Evolutionary conservation across 1,139 yeast genomes (phyloP), one percentile per base, ranked within the genome.

Genomic region (Yamadazyma spencermartinsiae): DNA sequence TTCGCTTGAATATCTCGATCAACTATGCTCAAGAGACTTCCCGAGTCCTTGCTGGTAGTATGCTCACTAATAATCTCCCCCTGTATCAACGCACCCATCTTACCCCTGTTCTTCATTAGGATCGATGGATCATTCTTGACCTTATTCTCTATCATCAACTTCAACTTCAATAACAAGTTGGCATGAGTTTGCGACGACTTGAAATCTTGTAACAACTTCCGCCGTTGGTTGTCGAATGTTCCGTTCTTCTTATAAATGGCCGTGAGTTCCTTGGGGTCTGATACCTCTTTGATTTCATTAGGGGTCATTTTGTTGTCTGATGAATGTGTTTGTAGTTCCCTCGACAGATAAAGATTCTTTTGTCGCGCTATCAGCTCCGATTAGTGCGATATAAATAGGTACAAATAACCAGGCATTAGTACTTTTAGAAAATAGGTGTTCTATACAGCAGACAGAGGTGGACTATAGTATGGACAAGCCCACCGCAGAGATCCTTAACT

Each of bases 1-100:
- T 69, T 70, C 35, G 69, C 76, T 38, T 68, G 73, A 25, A 72
- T 71, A 49, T 70, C 76, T 41, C 65, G 65, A 42, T 72, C 76
- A 11, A 72, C 76, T 12, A 72, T 70, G 37, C 66, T 60, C 27
- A 70, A 51, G 21, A 63, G 46, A 23, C 56, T 49, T 23, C 39
- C 40, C 5, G 39, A 17, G 23, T 41, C 44, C 8, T 41, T 36
- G 4, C n/a, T n/a, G n/a, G 39, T 35, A 30, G 42, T 36, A 36
- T 45, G 50, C 20, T 56, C 58, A 42, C 59, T 64, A 36, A 68
- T 63, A 40, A 65, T 70, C 40, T 65, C 77, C 27, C 77, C 79
- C 44, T 76, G 82, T 2, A 78, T 70, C 40, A 77, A 57, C 0
- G 82, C 82, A 0, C 75, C 76, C 55, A 73, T 63, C 39, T 72